Evolutionary conservation across 208 protist species (phyloP).

Genomic region (Wallacemonas sp.): DNA sequence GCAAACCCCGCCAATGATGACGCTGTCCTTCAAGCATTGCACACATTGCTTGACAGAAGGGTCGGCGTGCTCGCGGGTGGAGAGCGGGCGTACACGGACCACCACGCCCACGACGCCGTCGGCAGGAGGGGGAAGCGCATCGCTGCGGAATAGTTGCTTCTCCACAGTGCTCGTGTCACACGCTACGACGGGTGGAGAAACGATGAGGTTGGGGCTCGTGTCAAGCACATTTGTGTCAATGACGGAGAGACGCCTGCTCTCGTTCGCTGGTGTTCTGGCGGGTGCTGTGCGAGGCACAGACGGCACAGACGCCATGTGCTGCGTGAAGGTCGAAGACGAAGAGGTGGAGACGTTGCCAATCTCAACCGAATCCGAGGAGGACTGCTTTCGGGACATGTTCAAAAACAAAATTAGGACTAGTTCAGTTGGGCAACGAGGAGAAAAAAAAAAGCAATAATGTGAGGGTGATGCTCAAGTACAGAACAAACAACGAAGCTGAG

Average conservation of each 20-base stretch:
- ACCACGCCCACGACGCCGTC: conserved; percentile 54
- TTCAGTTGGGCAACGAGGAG: not conserved
- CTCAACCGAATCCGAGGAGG: not conserved
- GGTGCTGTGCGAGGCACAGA: not conserved
- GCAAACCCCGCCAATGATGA: conserved; percentile 45
- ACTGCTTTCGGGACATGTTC: conserved; percentile 3
- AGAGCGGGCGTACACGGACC: conserved; percentile 72
- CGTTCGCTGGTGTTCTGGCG: not conserved
- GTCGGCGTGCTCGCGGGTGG: conserved; percentile 64
- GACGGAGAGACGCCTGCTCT: no score
- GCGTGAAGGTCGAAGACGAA: not conserved
- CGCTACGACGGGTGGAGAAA: not conserved
- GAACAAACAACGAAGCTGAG: conserved; percentile 1
- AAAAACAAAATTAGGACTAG: not conserved
- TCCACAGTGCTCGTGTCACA: not conserved
- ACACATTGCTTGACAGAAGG: conserved; percentile 58
- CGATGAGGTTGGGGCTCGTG: not conserved
- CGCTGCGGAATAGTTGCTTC: conserved; percentile 6
- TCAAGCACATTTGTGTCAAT: no score
- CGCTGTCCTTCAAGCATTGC: conserved; percentile 58
- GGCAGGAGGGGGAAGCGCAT: not conserved
- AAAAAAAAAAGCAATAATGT: conserved; percentile 20
- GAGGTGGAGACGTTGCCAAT: conserved; percentile 4
- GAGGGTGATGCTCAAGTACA: conserved; percentile 17
- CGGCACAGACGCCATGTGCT: not conserved